These are phyloP conservation scores for Fusarium poae DNA, from an alignment of 2,329 filamentous ascomycete genomes.

Conservation along the genomic window DNA sequence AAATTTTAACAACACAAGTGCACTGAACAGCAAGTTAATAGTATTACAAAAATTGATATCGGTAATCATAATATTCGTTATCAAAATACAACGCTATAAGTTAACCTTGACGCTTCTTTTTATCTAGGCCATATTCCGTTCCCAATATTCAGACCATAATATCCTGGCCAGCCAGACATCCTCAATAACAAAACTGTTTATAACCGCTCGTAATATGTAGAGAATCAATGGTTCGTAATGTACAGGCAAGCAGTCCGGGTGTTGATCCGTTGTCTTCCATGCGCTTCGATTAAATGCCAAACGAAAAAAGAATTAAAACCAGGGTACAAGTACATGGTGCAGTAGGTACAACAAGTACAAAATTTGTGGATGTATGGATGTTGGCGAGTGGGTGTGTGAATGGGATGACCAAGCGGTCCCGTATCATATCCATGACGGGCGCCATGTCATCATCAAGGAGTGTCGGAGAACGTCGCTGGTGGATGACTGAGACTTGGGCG, in stretches of 20 bases:
- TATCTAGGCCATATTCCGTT: constrained; percentile 33
- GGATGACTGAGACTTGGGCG: constrained; percentile 21
- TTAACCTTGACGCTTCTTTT: constrained; percentile 27
- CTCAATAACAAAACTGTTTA: not conserved
- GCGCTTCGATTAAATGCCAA: constrained; percentile 31
- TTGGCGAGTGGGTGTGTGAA: not conserved
- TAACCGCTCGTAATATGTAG: not conserved
- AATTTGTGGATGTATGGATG: not conserved
- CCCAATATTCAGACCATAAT: constrained; percentile 1
- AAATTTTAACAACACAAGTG: not conserved
- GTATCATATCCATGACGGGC: constrained; percentile 29
- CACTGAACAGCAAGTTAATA: not conserved
- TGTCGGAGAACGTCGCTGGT: constrained; percentile 15
- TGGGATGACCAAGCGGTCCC: constrained; percentile 18
- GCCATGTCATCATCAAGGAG: constrained; percentile 49
- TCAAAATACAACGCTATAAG: constrained; percentile 19
- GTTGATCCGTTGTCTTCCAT: constrained; percentile 35
- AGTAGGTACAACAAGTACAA: not conserved
- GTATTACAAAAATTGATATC: not conserved
- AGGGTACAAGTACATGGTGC: constrained; percentile 8
- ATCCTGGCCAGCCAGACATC: constrained; percentile 39
- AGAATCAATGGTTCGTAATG: constrained; percentile 8
- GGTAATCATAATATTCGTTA: constrained; percentile 12
- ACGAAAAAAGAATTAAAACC: constrained; percentile 35
- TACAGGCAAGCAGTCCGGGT: constrained; percentile 31